Percentiles rank a stretch among this genome's conserved stretches.
Conservation (phyloP, 352 stramenopile genomes). For the Pythium aquatile region DNA sequence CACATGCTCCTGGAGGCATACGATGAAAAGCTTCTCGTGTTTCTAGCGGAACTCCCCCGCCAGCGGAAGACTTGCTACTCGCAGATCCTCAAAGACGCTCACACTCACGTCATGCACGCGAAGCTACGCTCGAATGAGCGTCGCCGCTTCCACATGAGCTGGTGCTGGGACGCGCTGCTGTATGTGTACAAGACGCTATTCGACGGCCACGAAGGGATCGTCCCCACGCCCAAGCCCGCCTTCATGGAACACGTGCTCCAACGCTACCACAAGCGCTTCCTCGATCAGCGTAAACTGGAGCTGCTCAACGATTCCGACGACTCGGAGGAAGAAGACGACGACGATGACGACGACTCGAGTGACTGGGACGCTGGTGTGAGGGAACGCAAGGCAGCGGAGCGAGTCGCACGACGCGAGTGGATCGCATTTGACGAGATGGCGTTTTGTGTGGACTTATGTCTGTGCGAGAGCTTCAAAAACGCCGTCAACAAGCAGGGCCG, state of each 20-base stretch:
- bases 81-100: constrained; percentile 37
- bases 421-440: constrained; percentile 43
- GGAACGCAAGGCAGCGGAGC: constrained; percentile 19
- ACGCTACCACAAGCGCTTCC: constrained; percentile 34
- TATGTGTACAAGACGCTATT: constrained; percentile 45
- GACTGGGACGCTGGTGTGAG: constrained; percentile 34
- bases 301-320: constrained; percentile 24
- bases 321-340: constrained; percentile 28
- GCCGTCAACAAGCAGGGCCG: constrained; percentile 58
- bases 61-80: constrained; percentile 33
- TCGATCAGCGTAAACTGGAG: constrained; percentile 25
- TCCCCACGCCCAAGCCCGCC: constrained; percentile 2
- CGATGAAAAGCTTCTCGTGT: constrained; percentile 46
- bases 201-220: constrained; percentile 6
- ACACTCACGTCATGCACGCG: constrained; percentile 46
- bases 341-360: constrained; percentile 27
- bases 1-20: constrained; percentile 45
- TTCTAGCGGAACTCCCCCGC: constrained; percentile 41
- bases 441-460: constrained; percentile 63
- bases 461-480: constrained; percentile 67
- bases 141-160: constrained; percentile 61
- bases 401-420: constrained; percentile 33
- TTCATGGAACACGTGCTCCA: constrained; percentile 48
- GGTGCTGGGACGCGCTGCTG: constrained; percentile 53
- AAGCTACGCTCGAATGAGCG: constrained; percentile 66